Evolutionary conservation across 1,139 yeast species (phyloP).

Genomic region (Candida glucosophila): DNA sequence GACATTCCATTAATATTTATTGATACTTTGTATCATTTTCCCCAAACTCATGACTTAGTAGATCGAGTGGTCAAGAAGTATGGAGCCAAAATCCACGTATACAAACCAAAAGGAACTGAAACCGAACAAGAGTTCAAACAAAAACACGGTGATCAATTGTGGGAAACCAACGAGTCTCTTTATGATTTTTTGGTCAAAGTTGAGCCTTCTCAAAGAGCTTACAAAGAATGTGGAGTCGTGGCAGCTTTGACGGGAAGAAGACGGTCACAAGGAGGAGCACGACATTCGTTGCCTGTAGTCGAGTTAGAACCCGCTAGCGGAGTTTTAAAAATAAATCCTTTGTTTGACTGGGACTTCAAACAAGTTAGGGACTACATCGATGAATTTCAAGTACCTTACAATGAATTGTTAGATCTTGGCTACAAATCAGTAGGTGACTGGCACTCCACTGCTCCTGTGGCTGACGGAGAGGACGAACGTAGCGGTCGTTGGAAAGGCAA

Average conservation of each 20-base stretch:
- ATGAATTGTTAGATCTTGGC: conserved; percentile 74
- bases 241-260: conserved; percentile 94
- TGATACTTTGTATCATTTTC: conserved; percentile 89
- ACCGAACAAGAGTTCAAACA: conserved; percentile 58
- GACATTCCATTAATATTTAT: conserved; percentile 73
- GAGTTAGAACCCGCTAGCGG: conserved; percentile 67
- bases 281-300: conserved; percentile 64
- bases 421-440: conserved; percentile 93
- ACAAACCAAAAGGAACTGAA: conserved; percentile 50
- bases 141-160: conserved; percentile 65
- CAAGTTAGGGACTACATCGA: conserved; percentile 67
- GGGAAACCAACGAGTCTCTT: conserved; percentile 75
- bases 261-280: conserved; percentile 80
- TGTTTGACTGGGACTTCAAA: conserved; percentile 73
- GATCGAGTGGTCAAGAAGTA: conserved; percentile 50
- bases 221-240: conserved; percentile 55
- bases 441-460: conserved; percentile 88
- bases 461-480: conserved; percentile 89
- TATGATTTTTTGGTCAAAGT: conserved; percentile 88
- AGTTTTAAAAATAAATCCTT: conserved; percentile 79
- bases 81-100: conserved; percentile 47
- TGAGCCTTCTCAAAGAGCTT: conserved; percentile 87
- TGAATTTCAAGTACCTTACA: conserved; percentile 70
- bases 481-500: conserved; percentile 96
- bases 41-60: conserved; percentile 80